These are phyloP conservation scores for Ramaria sp. DNA, from an alignment of 768 basidiomycete genomes.

Conservation along the genomic window DNA sequence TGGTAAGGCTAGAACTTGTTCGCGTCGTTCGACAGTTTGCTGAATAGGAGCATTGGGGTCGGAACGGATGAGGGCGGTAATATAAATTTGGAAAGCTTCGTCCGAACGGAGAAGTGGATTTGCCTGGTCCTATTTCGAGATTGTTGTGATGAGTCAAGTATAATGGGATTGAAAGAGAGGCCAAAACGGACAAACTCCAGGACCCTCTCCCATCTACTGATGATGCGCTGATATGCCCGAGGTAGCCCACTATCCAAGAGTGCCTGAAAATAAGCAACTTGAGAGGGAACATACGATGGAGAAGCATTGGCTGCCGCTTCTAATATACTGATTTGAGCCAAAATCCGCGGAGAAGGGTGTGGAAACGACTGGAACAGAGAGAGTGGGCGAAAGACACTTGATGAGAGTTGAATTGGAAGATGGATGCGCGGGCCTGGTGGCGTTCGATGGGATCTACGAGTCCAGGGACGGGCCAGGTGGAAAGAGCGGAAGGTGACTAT, in stretches of 20 bases:
- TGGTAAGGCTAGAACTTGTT: conserved; percentile 41
- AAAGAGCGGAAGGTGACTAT: background rate
- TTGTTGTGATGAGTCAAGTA: background rate
- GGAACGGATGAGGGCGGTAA: conserved; percentile 51
- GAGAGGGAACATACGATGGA: conserved; percentile 58
- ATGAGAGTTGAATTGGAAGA: background rate
- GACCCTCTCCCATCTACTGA: conserved; percentile 75
- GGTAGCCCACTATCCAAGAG: conserved; percentile 52
- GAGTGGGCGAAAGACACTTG: background rate
- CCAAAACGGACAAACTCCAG: conserved; percentile 51
- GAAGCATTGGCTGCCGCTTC: conserved; percentile 71
- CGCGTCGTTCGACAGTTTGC: conserved; percentile 58
- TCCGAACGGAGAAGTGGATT: conserved; percentile 64
- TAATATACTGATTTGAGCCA: conserved; percentile 9
- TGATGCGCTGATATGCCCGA: conserved; percentile 59
- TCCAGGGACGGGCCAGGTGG: background rate
- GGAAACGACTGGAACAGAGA: conserved; percentile 3
- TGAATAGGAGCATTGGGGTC: conserved; percentile 46
- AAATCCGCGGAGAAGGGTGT: conserved; percentile 1
- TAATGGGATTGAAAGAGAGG: background rate
- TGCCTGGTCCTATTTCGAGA: conserved; percentile 39
- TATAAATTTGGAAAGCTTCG: conserved; percentile 66
- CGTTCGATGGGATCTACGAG: background rate
- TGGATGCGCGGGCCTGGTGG: background rate
- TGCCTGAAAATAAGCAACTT: conserved; percentile 59